Evolutionary conservation across 768 basidiomycete genomes (phyloP), one percentile per base, ranked within the genome.

Genomic region (Rubroboletus pulcherrimus): DNA sequence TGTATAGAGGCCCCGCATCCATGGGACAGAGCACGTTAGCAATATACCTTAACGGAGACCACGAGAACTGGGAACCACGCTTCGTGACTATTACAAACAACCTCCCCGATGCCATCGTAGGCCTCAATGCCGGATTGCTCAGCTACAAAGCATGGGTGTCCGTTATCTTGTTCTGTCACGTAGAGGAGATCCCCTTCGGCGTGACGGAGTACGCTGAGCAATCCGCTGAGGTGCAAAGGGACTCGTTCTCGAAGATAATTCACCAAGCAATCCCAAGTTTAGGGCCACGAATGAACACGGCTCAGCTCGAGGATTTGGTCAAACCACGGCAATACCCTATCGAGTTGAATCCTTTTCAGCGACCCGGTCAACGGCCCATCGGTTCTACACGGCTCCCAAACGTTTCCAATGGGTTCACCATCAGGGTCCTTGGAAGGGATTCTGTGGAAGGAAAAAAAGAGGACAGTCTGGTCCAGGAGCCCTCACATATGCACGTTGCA

Each of bases 41-140:
- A n/a, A 70, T 79, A 40, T 67, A 66, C 55, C 73, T 77, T 38
- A 62, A 72, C 7, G 66, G 67, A 42, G 63, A 66, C 5, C 57
- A 62, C 24, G 63, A 66, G 26, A 61, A 57, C 53, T 67, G 68
- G 67, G 62, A 63, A 3, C 66, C 65, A 39, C 63, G 63, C 40
- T 61, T 66, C 31, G 35, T 41, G 9, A 59, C 67, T 24, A 41
- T 66, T 17, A 34, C 35, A 24, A 48, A 61, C 21, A 56, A 51
- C 40, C 47, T 60, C 26, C 75, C 80, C 1, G 75, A 81, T 58
- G 79, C 74, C 17, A 66, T 81, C 51, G 60, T 81, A 35, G 77
- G 68, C 3, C 64, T 69, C 43, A 75, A 78, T 56, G 76, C 77
- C 2, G 77, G 75, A 29, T 59, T 78, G 24, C 65, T 67, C 33